phyloP scores from a whole-genome alignment of 306 rosid genomes.

The Cucurbita ficifolia region DNA sequence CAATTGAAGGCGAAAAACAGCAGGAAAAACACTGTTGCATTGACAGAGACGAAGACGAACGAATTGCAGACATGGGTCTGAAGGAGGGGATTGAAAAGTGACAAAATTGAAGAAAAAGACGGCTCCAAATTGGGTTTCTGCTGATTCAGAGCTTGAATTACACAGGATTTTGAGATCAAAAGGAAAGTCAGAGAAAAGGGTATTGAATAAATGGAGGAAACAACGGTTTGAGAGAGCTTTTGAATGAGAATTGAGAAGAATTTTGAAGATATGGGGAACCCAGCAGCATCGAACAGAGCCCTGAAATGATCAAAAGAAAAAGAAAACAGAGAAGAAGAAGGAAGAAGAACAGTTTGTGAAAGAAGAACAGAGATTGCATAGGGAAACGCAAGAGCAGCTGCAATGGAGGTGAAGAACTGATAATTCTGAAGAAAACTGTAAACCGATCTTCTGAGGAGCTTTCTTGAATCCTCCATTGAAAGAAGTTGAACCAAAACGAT shows the following conservation, averaged over 20 bases:
- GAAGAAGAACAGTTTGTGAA: slow-evolving; percentile 44
- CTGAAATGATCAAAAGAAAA: slow-evolving; percentile 37
- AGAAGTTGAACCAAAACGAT: not conserved
- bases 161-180: slow-evolving; percentile 50
- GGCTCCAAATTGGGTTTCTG: slow-evolving; percentile 22
- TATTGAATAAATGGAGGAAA: slow-evolving; percentile 44
- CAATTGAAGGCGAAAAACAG: slow-evolving; percentile 51
- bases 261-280: slow-evolving; percentile 53
- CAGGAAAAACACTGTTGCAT: slow-evolving; percentile 50
- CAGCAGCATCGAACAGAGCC: slow-evolving; percentile 61
- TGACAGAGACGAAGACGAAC: slow-evolving; percentile 54
- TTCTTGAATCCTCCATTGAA: slow-evolving; percentile 48
- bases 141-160: slow-evolving; percentile 40
- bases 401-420: slow-evolving; percentile 50
- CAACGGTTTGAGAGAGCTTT: slow-evolving; percentile 73
- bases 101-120: slow-evolving; percentile 21
- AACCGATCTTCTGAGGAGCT: slow-evolving; percentile 58
- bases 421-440: slow-evolving; percentile 61
- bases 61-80: slow-evolving; percentile 47
- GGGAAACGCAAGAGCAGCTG: slow-evolving; percentile 56
- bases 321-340: slow-evolving; percentile 30
- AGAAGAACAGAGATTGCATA: slow-evolving; percentile 64
- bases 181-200: slow-evolving; percentile 75
- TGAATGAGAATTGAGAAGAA: slow-evolving; percentile 43
- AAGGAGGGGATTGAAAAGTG: slow-evolving; percentile 47